Base-by-base conservation (phyloP, 2,329 filamentous ascomycete genomes). In the Fusarium falciforme region DNA sequence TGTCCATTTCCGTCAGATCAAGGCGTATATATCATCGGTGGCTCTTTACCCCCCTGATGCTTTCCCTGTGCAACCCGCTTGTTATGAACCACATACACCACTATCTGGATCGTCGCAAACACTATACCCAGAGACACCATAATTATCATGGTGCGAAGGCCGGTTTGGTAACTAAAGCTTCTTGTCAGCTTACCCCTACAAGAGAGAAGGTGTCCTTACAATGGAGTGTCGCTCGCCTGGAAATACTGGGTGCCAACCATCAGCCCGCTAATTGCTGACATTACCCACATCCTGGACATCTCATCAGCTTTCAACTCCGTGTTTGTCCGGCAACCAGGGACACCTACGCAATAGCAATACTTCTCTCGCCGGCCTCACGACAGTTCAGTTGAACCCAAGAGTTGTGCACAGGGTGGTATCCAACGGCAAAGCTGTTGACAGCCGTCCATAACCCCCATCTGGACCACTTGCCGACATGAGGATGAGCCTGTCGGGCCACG, bases 311-410 rank as follows among this genome's bases (percentile, higher is more conserved):
- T 47, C 14, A 47, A 47, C 42, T 47, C 42, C 61, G 14, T 38
- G 1, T 27, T 54, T 8, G 2, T 33, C 49, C 22, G n/a, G 10
- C 4, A 4, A 1, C 10, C 7, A 22, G 5, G 11, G 9, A 35
- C 31, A 67, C 68, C 2, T 58, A 70, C 64, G 64, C 68, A 20
- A 88, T 84, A 11, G 79, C 81, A 52, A 88, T 85, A 67, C 85
- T 88, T 54, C 86, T 77, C 74, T 88, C 86, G 1, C 83, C 77
- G 0, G 84, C 77, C 31, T 83, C 84, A 7, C 78, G 79, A 73
- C 86, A 87, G 73, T 88, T 89, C 9, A 88, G 75, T 70, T 87
- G 85, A 12, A 87, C 81, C 86, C 86, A 88, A 1, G 84, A 83
- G 75, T 88, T 88, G 65, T 88, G 85, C 1, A 86, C 81, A 0